Conservation (phyloP, 2,329 filamentous ascomycete genomes). For the Epichloe sp. region DNA sequence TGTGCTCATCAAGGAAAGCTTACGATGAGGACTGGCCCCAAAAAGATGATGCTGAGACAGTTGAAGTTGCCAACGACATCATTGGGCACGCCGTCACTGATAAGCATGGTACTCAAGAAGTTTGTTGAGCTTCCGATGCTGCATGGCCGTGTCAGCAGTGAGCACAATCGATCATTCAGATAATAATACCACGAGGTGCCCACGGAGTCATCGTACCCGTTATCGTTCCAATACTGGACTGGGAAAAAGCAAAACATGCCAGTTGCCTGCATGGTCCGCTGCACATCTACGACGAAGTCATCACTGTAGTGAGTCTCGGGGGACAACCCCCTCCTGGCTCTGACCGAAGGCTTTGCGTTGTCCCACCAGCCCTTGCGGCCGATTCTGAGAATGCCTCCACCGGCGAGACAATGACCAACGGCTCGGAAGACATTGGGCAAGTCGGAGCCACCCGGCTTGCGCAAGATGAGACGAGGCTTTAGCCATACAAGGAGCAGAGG, state of each 20-base stretch:
- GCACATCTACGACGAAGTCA: slow-evolving; percentile 52
- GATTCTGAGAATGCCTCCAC: slow-evolving; percentile 34
- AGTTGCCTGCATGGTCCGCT: slow-evolving; percentile 33
- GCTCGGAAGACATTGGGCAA: slow-evolving; percentile 46
- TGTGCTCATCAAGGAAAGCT: neutral
- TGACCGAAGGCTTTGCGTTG: slow-evolving; percentile 39
- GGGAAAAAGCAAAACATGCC: slow-evolving; percentile 29
- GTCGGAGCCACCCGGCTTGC: slow-evolving; percentile 52
- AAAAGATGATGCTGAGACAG: slow-evolving; percentile 43
- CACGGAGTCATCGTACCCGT: slow-evolving; percentile 10
- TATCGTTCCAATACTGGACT: slow-evolving; percentile 26
- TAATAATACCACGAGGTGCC: neutral
- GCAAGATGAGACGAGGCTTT: slow-evolving; percentile 42
- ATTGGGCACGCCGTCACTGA: slow-evolving; percentile 39
- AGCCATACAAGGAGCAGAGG: slow-evolving; percentile 44
- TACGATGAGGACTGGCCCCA: slow-evolving; percentile 16
- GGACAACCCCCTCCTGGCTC: slow-evolving; percentile 26
- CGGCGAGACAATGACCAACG: slow-evolving; percentile 39
- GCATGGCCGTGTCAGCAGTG: neutral
- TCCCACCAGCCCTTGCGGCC: slow-evolving; percentile 45
- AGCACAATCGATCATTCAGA: neutral
- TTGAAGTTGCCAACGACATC: slow-evolving; percentile 49
- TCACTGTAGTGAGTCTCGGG: slow-evolving; percentile 46
- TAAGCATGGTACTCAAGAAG: slow-evolving; percentile 29
- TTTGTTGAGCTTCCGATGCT: slow-evolving; percentile 22